phyloP scores from a whole-genome alignment of 139 green algal genomes.

The Chlorella vulgaris region DNA sequence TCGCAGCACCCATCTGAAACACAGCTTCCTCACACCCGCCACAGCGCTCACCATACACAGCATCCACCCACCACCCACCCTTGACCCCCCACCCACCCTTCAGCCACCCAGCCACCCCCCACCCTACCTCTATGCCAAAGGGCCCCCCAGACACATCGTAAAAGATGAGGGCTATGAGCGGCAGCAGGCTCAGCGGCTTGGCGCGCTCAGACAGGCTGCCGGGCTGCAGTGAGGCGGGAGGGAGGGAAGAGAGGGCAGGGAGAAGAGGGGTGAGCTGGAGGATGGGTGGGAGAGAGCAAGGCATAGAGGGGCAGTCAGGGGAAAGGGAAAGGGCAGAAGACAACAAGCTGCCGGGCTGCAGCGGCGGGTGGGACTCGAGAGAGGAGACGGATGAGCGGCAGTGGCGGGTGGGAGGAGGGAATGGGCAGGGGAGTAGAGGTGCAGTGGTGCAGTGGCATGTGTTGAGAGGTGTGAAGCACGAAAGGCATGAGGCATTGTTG shows the following conservation, averaged over 20 bases:
- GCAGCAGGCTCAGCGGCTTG: slow-evolving; percentile 80
- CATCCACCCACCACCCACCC: neutral
- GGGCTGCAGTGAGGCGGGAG: neutral
- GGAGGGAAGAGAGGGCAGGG: neutral
- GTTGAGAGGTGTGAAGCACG: neutral
- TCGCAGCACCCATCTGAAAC: too few species aligned
- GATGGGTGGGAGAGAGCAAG: too few species aligned
- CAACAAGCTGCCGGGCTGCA: too few species aligned
- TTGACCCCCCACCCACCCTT: neutral
- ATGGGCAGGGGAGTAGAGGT: neutral
- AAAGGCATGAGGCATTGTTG: neutral
- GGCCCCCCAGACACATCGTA: slow-evolving; percentile 96
- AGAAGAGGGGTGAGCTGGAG: neutral
- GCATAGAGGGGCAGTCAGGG: too few species aligned
- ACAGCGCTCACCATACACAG: neutral
- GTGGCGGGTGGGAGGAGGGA: neutral
- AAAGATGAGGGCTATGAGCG: slow-evolving; percentile 94
- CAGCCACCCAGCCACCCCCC: neutral
- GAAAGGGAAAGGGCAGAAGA: too few species aligned
- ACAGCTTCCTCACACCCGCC: too few species aligned
- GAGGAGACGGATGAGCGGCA: too few species aligned
- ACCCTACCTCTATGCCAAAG: slow-evolving; percentile 89
- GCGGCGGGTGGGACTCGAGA: too few species aligned
- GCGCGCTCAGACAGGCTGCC: neutral
- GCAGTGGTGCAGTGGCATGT: neutral